These are phyloP conservation scores for Salvia splendens DNA, from an alignment of 257 asterid genomes.

Conservation along the genomic window DNA sequence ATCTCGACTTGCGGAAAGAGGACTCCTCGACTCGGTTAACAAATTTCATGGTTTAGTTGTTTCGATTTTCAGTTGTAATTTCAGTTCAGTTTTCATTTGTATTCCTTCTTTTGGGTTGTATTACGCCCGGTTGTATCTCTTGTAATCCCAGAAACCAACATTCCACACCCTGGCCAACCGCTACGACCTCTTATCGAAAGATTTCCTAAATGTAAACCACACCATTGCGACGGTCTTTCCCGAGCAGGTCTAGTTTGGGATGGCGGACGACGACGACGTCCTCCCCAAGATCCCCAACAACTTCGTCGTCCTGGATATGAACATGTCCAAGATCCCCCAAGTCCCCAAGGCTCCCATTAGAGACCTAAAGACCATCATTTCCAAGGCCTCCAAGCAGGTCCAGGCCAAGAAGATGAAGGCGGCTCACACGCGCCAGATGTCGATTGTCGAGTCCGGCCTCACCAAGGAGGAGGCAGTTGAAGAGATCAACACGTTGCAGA, in stretches of 20 bases:
- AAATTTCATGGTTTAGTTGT: too few relatives aligned
- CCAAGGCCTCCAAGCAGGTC: slow-evolving; percentile 53
- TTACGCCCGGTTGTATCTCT: too few relatives aligned
- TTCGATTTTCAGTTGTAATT: too few relatives aligned
- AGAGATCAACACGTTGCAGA: slow-evolving; percentile 51
- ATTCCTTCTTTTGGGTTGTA: too few relatives aligned
- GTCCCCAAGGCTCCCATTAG: slow-evolving; percentile 55
- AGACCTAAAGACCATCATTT: slow-evolving; percentile 54
- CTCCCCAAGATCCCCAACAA: slow-evolving; percentile 30
- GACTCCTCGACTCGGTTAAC: too few relatives aligned
- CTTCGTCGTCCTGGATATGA: slow-evolving; percentile 26
- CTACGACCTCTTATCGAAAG: slow-evolving; percentile 76
- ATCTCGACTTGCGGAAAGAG: too few relatives aligned
- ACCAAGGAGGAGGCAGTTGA: slow-evolving; percentile 42
- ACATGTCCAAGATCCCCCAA: slow-evolving; percentile 24
- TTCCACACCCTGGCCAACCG: slow-evolving; percentile 91
- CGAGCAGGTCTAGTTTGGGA: slow-evolving; percentile 61
- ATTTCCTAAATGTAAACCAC: slow-evolving; percentile 75
- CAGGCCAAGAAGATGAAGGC: slow-evolving; percentile 26
- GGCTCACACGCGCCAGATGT: not conserved
- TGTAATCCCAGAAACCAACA: too few relatives aligned
- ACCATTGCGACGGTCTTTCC: slow-evolving; percentile 81
- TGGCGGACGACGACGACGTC: slow-evolving; percentile 61
- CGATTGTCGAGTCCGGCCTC: slow-evolving; percentile 39
- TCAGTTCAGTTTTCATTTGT: too few relatives aligned